A percentile compares a stretch with the other conserved stretches of the same genome.
phyloP scores from a whole-genome alignment of 1,139 yeast genomes.

The Blastobotrys ciferrii region DNA sequence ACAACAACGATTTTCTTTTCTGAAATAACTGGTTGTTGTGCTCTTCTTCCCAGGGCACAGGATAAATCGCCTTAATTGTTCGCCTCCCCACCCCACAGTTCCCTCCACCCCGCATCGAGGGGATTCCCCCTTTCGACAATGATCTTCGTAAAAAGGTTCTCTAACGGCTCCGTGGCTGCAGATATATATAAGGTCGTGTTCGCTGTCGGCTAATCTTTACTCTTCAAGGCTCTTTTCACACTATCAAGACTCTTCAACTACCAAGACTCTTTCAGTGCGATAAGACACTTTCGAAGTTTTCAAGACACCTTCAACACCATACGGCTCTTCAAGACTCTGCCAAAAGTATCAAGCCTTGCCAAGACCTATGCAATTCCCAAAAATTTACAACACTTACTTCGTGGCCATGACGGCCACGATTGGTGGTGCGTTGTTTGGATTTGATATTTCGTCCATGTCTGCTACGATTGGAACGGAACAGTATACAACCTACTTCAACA shows the following conservation, averaged over 20 bases:
- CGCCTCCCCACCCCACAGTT: not conserved
- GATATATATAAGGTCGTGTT: not conserved
- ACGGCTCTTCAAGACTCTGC: no score
- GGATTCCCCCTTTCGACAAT: not conserved
- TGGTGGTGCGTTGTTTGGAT: slow-evolving; percentile 93
- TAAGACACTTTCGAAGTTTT: no score
- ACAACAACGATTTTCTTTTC: not conserved
- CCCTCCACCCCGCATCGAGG: not conserved
- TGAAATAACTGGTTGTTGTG: not conserved
- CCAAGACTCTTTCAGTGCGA: no score
- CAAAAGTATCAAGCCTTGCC: no score
- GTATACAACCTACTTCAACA: slow-evolving; percentile 42
- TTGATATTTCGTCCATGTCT: slow-evolving; percentile 86
- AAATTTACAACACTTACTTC: slow-evolving; percentile 37
- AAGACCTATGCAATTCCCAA: not conserved
- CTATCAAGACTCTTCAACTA: no score
- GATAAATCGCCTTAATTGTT: not conserved
- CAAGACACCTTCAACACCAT: no score
- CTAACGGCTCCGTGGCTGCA: not conserved
- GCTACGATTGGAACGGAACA: slow-evolving; percentile 78
- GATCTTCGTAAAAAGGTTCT: not conserved
- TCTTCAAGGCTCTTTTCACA: no score
- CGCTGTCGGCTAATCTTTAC: not conserved
- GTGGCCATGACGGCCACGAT: slow-evolving; percentile 62
- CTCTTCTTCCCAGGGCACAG: not conserved